Percentiles rank a stretch among this genome's conserved stretches.
Conservation (phyloP, 2,329 filamentous ascomycete species). For the Rhynchosporium agropyri region DNA sequence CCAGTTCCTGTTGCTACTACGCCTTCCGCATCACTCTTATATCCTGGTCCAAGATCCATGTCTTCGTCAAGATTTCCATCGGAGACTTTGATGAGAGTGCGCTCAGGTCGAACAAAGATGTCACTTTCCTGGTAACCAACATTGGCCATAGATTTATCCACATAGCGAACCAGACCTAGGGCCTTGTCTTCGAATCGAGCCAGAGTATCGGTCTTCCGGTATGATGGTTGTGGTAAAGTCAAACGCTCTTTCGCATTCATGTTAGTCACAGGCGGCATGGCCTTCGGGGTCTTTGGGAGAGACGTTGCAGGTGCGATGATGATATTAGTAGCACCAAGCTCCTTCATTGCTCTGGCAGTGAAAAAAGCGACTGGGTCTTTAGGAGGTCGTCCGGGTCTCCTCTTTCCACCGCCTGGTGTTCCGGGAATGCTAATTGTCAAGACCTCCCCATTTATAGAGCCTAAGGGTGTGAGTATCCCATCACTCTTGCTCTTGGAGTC, state of each 20-base stretch:
- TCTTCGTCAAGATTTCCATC: conserved; percentile 64
- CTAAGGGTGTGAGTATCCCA: conserved; percentile 31
- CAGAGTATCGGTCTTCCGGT: conserved; percentile 78
- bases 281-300: conserved; percentile 60
- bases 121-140: conserved; percentile 96
- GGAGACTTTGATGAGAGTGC: conserved; percentile 66
- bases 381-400: conserved; percentile 66
- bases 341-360: conserved; percentile 47
- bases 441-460: conserved; percentile 34
- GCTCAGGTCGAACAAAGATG: conserved; percentile 77
- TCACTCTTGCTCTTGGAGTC: conserved; percentile 35
- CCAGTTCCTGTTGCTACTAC: conserved; percentile 51
- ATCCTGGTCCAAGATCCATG: conserved; percentile 49
- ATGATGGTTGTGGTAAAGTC: conserved; percentile 75
- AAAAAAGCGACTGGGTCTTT: conserved; percentile 63
- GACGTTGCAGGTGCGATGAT: conserved; percentile 28
- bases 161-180: conserved; percentile 84
- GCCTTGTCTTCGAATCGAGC: conserved; percentile 81
- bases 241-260: conserved; percentile 80
- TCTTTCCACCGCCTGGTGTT: conserved; percentile 49
- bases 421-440: conserved; percentile 43
- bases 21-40: conserved; percentile 61
- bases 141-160: conserved; percentile 94
- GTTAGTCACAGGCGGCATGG: conserved; percentile 64
- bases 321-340: conserved; percentile 38